These are phyloP conservation scores for Cymbopogon flexuosus DNA, from an alignment of 202 grass and related monocot genomes.

Conservation along the genomic window DNA sequence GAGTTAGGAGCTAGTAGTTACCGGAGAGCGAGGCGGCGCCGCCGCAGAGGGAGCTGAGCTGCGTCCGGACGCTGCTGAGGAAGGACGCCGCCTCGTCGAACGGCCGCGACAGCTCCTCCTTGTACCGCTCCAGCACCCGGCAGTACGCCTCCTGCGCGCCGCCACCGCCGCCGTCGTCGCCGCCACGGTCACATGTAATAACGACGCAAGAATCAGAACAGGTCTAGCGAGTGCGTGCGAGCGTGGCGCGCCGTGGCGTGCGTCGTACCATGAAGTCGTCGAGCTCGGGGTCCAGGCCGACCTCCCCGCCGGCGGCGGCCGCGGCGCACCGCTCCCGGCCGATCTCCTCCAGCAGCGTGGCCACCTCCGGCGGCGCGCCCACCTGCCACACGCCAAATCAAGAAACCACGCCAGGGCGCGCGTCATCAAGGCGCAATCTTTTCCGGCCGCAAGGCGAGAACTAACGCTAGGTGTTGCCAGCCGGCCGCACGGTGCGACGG, in stretches of 20 bases:
- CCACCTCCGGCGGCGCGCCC: conserved; percentile 75
- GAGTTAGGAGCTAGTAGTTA: neutral
- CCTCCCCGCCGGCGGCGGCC: conserved; percentile 26
- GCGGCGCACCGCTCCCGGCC: conserved; percentile 43
- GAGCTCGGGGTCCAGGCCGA: conserved; percentile 81
- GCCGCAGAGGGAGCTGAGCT: conserved; percentile 72
- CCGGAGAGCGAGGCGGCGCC: conserved; percentile 42
- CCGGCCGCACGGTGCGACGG: neutral
- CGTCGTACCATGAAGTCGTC: conserved; percentile 89
- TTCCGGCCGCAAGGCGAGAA: neutral
- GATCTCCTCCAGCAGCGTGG: conserved; percentile 79
- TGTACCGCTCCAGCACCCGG: conserved; percentile 64
- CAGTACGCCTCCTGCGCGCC: conserved; percentile 71
- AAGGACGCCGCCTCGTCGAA: conserved; percentile 88
- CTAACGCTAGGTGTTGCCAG: neutral
- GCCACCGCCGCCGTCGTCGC: neutral
- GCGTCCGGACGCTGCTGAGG: conserved; percentile 72
- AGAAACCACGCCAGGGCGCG: neutral
- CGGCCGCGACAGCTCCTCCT: conserved; percentile 85
- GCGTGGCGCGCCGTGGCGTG: too few relatives aligned
- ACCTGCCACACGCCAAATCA: conserved; percentile 50
- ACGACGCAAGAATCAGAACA: conserved; percentile 12
- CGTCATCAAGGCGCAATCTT: neutral
- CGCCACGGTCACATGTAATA: conserved; percentile 53
- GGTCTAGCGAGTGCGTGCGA: neutral